Conservation (phyloP, 345 rosid genomes). For the Raphanus raphanistrum region DNA sequence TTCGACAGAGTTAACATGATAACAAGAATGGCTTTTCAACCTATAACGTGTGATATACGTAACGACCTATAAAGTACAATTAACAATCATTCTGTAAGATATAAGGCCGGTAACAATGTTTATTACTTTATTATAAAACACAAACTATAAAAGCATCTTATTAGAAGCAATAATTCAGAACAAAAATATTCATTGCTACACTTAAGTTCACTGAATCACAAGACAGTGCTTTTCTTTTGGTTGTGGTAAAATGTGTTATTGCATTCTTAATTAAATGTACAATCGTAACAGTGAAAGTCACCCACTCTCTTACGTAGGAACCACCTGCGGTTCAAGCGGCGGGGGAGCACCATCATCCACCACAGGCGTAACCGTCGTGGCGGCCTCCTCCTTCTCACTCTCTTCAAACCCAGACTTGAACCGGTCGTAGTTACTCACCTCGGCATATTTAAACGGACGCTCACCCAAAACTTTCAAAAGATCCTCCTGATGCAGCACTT, state of each 20-base stretch:
- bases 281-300: constrained; percentile 17
- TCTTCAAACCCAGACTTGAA: constrained; percentile 72
- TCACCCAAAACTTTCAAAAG: constrained; percentile 68
- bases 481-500: constrained; percentile 86
- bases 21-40: no score
- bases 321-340: constrained; percentile 65
- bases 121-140: no score
- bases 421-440: constrained; percentile 72
- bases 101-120: no score
- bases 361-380: constrained; percentile 33
- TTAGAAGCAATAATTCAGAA: constrained; percentile 7
- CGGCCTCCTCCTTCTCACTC: constrained; percentile 24
- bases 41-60: no score
- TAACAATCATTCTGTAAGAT: no score
- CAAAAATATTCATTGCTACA: constrained; percentile 20
- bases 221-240: background rate
- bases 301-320: constrained; percentile 48
- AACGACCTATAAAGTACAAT: no score
- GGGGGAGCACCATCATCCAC: constrained; percentile 59
- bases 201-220: constrained; percentile 22
- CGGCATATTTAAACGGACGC: constrained; percentile 71
- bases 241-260: constrained; percentile 5
- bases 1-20: background rate
- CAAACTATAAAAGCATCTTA: background rate
- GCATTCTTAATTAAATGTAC: constrained; percentile 28